These are phyloP conservation scores for Persicaria maculosa DNA, from an alignment of 148 eudicot genomes.

Conservation along the genomic window DNA sequence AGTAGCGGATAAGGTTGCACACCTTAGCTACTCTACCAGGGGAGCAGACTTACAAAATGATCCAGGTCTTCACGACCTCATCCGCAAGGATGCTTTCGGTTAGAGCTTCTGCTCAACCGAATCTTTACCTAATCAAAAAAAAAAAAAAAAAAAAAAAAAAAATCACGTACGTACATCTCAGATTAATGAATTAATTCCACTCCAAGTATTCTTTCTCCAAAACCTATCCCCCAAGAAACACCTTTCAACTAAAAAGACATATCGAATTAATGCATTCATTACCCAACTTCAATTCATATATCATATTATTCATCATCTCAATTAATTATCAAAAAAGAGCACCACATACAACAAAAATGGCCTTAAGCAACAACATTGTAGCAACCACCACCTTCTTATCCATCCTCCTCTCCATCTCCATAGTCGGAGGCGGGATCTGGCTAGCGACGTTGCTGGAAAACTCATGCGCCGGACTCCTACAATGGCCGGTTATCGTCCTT, in stretches of 20 bases:
- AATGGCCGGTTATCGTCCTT: constrained; percentile 73
- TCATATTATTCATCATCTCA: background rate
- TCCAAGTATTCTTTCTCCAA: background rate
- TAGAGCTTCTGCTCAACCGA: too few relatives aligned
- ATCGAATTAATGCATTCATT: too few relatives aligned
- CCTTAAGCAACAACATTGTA: constrained; percentile 65
- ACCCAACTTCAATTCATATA: background rate
- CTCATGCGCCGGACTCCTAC: constrained; percentile 58
- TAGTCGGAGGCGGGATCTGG: constrained; percentile 80
- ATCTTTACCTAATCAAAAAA: too few relatives aligned
- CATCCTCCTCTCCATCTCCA: constrained; percentile 65
- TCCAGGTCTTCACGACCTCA: too few relatives aligned
- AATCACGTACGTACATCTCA: too few relatives aligned
- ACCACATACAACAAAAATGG: constrained; percentile 30
- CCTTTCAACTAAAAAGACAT: background rate
- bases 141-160: too few relatives aligned
- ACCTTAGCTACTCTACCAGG: too few relatives aligned
- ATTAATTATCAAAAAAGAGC: background rate
- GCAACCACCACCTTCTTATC: constrained; percentile 69
- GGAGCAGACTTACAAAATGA: too few relatives aligned
- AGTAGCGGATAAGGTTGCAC: too few relatives aligned
- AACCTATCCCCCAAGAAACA: background rate
- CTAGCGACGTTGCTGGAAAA: constrained; percentile 55
- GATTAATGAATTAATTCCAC: too few relatives aligned
- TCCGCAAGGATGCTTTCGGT: too few relatives aligned